Percentiles rank a stretch among this genome's conserved stretches.
Evolutionary conservation across 164 flowering plant species (phyloP).

Genomic region (Cinnamomum micranthum): DNA sequence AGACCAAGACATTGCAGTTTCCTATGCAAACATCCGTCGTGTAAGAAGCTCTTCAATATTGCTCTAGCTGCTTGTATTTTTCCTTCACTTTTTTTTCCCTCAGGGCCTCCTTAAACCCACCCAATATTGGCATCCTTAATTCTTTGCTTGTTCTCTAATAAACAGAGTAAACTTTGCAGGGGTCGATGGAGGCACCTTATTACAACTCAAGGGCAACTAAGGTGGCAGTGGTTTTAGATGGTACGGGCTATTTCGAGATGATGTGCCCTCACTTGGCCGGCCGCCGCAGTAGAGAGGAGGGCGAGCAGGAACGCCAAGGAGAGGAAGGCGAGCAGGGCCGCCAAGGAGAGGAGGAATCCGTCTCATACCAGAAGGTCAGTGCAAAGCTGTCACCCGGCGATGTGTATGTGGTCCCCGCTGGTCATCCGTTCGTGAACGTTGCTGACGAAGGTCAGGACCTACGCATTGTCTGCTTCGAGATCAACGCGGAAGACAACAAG

Average conservation of each 20-base stretch:
- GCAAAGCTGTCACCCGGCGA: conserved; percentile 25
- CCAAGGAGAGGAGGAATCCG: conserved; percentile 8
- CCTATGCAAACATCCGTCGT: conserved; percentile 29
- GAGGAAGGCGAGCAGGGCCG: no score
- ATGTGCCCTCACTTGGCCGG: conserved; percentile 42
- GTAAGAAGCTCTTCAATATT: conserved; percentile 15
- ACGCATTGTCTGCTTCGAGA: conserved; percentile 47
- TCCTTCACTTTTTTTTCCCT: neutral
- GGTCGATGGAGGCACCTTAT: conserved; percentile 36
- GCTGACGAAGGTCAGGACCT: conserved; percentile 47
- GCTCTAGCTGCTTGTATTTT: no score
- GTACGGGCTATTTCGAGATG: conserved; percentile 43
- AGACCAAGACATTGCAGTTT: conserved; percentile 28
- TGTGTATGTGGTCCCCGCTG: conserved; percentile 39
- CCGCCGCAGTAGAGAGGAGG: conserved; percentile 2
- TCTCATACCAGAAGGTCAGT: conserved; percentile 20
- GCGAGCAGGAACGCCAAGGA: neutral
- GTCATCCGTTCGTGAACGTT: conserved; percentile 49
- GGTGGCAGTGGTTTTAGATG: conserved; percentile 30
- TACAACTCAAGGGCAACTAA: conserved; percentile 37
- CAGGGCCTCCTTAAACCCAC: no score
- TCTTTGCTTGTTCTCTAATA: neutral
- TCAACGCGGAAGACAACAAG: conserved; percentile 38
- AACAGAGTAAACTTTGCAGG: conserved; percentile 12
- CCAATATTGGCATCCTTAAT: neutral